phyloP scores from a whole-genome alignment of 2,329 filamentous ascomycete genomes.

The Thelonectria rubi region DNA sequence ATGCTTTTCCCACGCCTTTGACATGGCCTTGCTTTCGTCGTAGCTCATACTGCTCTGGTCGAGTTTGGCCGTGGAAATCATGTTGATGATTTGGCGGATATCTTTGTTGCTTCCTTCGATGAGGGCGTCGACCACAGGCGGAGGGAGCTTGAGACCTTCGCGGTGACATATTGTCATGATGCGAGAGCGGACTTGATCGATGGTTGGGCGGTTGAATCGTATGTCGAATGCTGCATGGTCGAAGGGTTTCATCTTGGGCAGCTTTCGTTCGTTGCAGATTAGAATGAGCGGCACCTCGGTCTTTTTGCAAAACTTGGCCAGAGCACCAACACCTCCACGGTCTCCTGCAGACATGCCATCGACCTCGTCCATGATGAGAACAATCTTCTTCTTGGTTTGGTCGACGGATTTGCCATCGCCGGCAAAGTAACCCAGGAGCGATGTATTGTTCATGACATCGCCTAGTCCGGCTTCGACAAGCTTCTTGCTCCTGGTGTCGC shows the following conservation, averaged over 20 bases:
- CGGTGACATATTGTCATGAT: slow-evolving; percentile 96
- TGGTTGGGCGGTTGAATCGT: slow-evolving; percentile 86
- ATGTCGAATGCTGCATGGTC: slow-evolving; percentile 86
- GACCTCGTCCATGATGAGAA: slow-evolving; percentile 98
- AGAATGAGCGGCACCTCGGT: slow-evolving; percentile 94
- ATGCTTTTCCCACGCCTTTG: slow-evolving; percentile 98
- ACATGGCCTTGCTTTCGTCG: slow-evolving; percentile 90
- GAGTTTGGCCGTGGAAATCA: slow-evolving; percentile 93
- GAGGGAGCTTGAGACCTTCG: slow-evolving; percentile 86
- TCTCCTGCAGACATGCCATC: slow-evolving; percentile 99
- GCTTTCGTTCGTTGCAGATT: slow-evolving; percentile 93
- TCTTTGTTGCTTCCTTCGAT: slow-evolving; percentile 97
- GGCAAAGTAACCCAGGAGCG: slow-evolving; percentile 89
- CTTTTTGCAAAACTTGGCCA: slow-evolving; percentile 95
- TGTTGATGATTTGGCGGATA: slow-evolving; percentile 98
- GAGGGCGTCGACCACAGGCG: slow-evolving; percentile 86
- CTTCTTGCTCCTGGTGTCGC: slow-evolving; percentile 95
- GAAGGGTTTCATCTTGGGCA: slow-evolving; percentile 99
- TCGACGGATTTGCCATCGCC: slow-evolving; percentile 84
- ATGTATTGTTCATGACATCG: slow-evolving; percentile 93
- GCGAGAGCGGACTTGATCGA: slow-evolving; percentile 88
- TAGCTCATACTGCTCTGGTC: slow-evolving; percentile 83
- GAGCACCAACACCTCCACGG: slow-evolving; percentile 90
- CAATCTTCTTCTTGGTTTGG: slow-evolving; percentile 85
- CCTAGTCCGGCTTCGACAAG: slow-evolving; percentile 88